These are phyloP conservation scores for Thielaviopsis populi DNA, from an alignment of 2,329 filamentous ascomycete genomes.

Conservation along the genomic window DNA sequence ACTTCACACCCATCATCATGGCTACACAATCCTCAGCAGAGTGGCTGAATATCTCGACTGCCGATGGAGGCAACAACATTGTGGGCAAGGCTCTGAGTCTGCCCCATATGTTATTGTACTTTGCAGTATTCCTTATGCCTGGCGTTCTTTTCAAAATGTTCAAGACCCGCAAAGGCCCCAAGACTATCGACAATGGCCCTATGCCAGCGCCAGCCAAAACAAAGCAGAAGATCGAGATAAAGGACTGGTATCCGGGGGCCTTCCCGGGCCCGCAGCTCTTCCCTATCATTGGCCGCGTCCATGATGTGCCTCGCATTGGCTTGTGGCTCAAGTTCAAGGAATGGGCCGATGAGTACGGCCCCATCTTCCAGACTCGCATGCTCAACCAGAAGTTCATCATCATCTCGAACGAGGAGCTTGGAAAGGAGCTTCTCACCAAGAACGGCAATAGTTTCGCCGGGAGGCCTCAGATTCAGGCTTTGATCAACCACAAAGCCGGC, in stretches of 20 bases:
- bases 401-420: constrained; percentile 34
- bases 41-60: constrained; percentile 11
- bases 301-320: constrained; percentile 32
- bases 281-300: constrained; percentile 34
- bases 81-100: constrained; percentile 26
- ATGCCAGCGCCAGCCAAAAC: not conserved
- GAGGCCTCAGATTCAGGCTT: constrained; percentile 34
- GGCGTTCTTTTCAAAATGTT: constrained; percentile 30
- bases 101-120: constrained; percentile 29
- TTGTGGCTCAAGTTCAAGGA: constrained; percentile 39
- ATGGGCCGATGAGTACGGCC: constrained; percentile 30
- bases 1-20: constrained; percentile 4
- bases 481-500: constrained; percentile 35
- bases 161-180: constrained; percentile 24
- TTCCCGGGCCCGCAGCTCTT: constrained; percentile 35
- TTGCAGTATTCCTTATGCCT: constrained; percentile 28
- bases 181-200: constrained; percentile 18
- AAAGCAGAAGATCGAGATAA: constrained; percentile 17
- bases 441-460: constrained; percentile 36
- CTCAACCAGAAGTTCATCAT: constrained; percentile 30
- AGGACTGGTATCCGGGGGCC: constrained; percentile 21
- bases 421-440: constrained; percentile 34
- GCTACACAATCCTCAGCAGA: constrained; percentile 12
- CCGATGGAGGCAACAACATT: not conserved
- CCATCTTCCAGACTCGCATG: constrained; percentile 31